phyloP scores from a whole-genome alignment of 2,329 filamentous ascomycete species.

The Hypoxylon sp. region DNA sequence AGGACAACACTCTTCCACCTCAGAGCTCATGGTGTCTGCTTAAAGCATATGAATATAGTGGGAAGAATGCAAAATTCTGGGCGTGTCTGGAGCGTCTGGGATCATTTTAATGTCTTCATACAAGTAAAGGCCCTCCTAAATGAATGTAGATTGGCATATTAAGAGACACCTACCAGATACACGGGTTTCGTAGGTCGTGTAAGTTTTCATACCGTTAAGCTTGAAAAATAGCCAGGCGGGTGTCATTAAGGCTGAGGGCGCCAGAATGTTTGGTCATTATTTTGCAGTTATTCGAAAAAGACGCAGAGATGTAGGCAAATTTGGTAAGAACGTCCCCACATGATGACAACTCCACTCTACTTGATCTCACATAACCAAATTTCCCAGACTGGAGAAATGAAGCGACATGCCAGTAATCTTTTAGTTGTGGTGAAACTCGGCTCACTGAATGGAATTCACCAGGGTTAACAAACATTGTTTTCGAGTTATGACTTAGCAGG shows the following conservation, averaged over 20 bases:
- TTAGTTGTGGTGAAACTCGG: not conserved
- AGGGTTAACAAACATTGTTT: not conserved
- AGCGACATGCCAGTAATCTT: slow-evolving; percentile 12
- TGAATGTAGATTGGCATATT: too few relatives aligned
- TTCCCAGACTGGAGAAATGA: slow-evolving; percentile 8
- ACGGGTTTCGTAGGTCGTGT: too few relatives aligned
- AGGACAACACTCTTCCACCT: not conserved
- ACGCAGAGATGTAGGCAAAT: too few relatives aligned
- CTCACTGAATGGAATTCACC: not conserved
- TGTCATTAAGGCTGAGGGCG: too few relatives aligned
- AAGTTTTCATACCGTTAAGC: too few relatives aligned
- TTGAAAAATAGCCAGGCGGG: too few relatives aligned
- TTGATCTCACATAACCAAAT: slow-evolving; percentile 3
- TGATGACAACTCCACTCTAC: slow-evolving; percentile 4
- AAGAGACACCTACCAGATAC: too few relatives aligned
- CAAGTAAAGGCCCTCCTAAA: not conserved
- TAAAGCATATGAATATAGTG: not conserved
- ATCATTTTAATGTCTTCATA: not conserved
- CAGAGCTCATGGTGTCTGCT: not conserved
- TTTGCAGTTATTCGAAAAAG: too few relatives aligned
- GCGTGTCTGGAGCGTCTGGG: not conserved
- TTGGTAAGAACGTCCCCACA: slow-evolving; percentile 1
- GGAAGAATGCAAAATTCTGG: not conserved
- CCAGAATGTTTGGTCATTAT: too few relatives aligned
- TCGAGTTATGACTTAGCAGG: not conserved